A percentile compares a stretch with the other conserved stretches of the same genome.
These are phyloP conservation scores for Bjerkandera adusta DNA, from an alignment of 1,284 basidiomycete species.

Conservation along the genomic window DNA sequence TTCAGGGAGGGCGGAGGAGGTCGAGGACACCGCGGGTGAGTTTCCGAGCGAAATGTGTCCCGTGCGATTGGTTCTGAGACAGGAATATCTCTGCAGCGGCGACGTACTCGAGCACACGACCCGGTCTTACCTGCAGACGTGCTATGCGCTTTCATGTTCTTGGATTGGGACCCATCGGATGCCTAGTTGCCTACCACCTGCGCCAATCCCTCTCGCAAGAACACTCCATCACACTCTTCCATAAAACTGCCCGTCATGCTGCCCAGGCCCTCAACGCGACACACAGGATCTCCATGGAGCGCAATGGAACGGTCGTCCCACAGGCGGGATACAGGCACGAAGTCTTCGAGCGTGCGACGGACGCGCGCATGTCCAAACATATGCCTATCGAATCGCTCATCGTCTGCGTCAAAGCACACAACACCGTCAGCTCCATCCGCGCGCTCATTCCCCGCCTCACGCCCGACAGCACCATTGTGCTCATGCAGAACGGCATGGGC, in stretches of 20 bases:
- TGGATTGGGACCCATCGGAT: slow-evolving; percentile 80
- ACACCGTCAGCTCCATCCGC: slow-evolving; percentile 59
- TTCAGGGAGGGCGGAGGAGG: slow-evolving; percentile 8
- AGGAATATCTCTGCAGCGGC: too few species aligned
- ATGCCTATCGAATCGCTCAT: slow-evolving; percentile 68
- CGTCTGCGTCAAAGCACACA: slow-evolving; percentile 79
- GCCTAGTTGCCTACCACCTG: slow-evolving; percentile 78
- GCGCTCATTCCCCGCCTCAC: slow-evolving; percentile 65
- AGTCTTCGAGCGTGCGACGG: slow-evolving; percentile 34
- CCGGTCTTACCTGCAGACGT: slow-evolving; percentile 4
- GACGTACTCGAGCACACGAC: too few species aligned
- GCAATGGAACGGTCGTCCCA: slow-evolving; percentile 40
- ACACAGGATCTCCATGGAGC: slow-evolving; percentile 44
- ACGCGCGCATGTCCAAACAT: slow-evolving; percentile 21
- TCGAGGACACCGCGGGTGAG: too few species aligned
- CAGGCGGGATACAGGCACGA: slow-evolving; percentile 46
- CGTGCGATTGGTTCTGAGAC: too few species aligned
- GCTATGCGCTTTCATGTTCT: slow-evolving; percentile 73
- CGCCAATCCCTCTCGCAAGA: slow-evolving; percentile 52
- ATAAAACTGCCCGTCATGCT: slow-evolving; percentile 44
- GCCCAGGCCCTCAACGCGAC: slow-evolving; percentile 29
- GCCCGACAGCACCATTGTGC: slow-evolving; percentile 76
- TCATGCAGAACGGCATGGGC: slow-evolving; percentile 92
- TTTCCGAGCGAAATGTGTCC: too few species aligned
- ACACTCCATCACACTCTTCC: slow-evolving; percentile 67